Evolutionary conservation across 495 filamentous ascomycete genomes (phyloP).

Genomic region (Penicillium malachiteum): DNA sequence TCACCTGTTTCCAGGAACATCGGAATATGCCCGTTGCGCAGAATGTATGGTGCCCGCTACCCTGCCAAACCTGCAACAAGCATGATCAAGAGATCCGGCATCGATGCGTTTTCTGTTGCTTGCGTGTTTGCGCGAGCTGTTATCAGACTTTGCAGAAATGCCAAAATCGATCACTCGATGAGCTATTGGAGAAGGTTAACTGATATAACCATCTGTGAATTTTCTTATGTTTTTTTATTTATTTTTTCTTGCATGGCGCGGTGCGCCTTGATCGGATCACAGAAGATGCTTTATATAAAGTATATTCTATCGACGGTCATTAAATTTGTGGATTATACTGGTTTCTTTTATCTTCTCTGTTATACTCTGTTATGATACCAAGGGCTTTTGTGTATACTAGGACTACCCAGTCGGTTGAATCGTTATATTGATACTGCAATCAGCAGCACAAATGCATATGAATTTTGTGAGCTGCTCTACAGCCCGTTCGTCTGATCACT

Average conservation of each 20-base stretch:
- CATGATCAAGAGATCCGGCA: constrained; percentile 42
- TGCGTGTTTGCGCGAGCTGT: constrained; percentile 47
- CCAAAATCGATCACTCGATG: constrained; percentile 34
- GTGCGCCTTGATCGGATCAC: constrained; percentile 6
- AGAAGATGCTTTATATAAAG: neutral
- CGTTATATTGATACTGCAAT: constrained; percentile 18
- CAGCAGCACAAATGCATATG: constrained; percentile 2
- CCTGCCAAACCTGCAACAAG: constrained; percentile 52
- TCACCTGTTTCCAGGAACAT: constrained; percentile 48
- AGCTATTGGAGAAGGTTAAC: constrained; percentile 27
- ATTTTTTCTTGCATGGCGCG: constrained; percentile 14
- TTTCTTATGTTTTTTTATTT: constrained; percentile 8
- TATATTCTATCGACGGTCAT: constrained; percentile 2
- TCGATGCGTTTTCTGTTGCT: constrained; percentile 49
- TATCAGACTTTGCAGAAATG: constrained; percentile 38
- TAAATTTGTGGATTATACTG: constrained; percentile 3
- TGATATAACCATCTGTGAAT: constrained; percentile 4
- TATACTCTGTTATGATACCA: constrained; percentile 26
- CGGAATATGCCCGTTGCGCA: constrained; percentile 38
- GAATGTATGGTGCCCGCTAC: constrained; percentile 47
- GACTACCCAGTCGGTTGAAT: constrained; percentile 8
- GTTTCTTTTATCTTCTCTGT: neutral
- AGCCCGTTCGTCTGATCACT: neutral
- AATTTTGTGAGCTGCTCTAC: neutral
- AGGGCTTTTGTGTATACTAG: constrained; percentile 27